Conservation (phyloP, 805 yeast genomes). For the Suhomyces pyralidae region DNA sequence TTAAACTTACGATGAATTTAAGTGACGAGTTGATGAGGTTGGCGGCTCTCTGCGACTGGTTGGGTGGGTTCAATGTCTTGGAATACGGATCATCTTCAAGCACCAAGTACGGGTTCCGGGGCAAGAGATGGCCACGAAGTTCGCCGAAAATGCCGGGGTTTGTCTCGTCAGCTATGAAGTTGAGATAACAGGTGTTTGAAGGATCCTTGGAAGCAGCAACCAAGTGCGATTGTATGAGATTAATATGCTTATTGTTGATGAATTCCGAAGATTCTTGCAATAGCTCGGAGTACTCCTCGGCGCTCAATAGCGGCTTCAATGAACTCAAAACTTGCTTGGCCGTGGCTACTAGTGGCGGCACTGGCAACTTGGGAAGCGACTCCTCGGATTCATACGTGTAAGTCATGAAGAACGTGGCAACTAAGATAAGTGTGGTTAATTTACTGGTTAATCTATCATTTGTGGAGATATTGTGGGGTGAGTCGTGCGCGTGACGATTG, state of each 20-base stretch:
- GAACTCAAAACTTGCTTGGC: conserved; percentile 52
- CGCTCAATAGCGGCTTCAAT: conserved; percentile 55
- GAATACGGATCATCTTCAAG: conserved; percentile 72
- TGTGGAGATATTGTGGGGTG: background rate
- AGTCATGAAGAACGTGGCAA: background rate
- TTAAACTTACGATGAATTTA: conserved; percentile 60
- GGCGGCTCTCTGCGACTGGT: conserved; percentile 68
- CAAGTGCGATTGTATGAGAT: conserved; percentile 53
- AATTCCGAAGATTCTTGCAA: conserved; percentile 45
- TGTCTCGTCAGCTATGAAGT: conserved; percentile 46
- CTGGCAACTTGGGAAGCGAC: conserved; percentile 55
- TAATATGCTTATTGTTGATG: conserved; percentile 38
- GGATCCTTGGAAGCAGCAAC: conserved; percentile 43
- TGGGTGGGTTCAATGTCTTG: conserved; percentile 52
- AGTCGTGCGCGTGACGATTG: background rate
- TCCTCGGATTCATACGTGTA: conserved; percentile 41
- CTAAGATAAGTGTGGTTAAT: background rate
- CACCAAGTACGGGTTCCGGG: conserved; percentile 74
- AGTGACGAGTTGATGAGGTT: conserved; percentile 62
- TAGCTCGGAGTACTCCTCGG: conserved; percentile 49
- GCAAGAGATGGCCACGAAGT: conserved; percentile 62
- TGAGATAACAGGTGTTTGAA: conserved; percentile 49
- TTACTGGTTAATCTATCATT: conserved; percentile 3
- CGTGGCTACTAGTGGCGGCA: conserved; percentile 54
- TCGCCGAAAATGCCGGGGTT: conserved; percentile 63